Base-by-base conservation (phyloP, 495 filamentous ascomycete genomes). In the Pseudotulostoma volvatum region DNA sequence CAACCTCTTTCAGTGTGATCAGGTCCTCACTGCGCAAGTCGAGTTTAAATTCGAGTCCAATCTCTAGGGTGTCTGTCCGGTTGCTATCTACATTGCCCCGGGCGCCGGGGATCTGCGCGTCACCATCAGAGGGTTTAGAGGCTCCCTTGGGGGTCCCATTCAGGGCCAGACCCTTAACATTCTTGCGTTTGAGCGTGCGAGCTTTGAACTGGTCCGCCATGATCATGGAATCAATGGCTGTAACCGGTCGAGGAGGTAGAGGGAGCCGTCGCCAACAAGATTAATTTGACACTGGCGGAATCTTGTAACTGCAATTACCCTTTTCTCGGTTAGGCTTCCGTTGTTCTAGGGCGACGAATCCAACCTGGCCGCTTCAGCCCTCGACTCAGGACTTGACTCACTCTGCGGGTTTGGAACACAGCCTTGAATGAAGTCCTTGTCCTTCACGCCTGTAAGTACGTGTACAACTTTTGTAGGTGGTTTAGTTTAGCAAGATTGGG, bases 131-230 rank as follows among this genome's bases (percentile, higher is more conserved):
- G 9, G 74, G 63, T 4, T 68, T 73, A 7, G 67, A 47, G 23
- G 68, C 40, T 40, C 67, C 59, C n/a, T 76, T 67, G 16, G 79
- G 74, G 13, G 81, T 69, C 14, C 76, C 70, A 47, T 71, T 79
- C 48, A 96, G 62, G 37, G 80, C 83, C 13, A 97, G 76, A n/a
- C 87, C 90, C 58, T 93, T 96, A 57, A 87, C 74, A 55, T 95
- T 97, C 71, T 95, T 94, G 63, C 88, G 79, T 74, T 93, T 94
- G 71, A 97, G 73, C 36, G 92, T 86, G 63, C 82, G 79, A 51
- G 79, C 74, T 51, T 87, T 79, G 54, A 95, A 92, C 50, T 66
- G 59, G 59, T 92, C 87, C 45, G 80, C 68, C 85, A 93, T 93
- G 63, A 51, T 62, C 56, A 28, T 23, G 19, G 18, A 18, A 34